phyloP scores from a whole-genome alignment of 1,139 yeast species.

The Waltiozyma sp. region DNA sequence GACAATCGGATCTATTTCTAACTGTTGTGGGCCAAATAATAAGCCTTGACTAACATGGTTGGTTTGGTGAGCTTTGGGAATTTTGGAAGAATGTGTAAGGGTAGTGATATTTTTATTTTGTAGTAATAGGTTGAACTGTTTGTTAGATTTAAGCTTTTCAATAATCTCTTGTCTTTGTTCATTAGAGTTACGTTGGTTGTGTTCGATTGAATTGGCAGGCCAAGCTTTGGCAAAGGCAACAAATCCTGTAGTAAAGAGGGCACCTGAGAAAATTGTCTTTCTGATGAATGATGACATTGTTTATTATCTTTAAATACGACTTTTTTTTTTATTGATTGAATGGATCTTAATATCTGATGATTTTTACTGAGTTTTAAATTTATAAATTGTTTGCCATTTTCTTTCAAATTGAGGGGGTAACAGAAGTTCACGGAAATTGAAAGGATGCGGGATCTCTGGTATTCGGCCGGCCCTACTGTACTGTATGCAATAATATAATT shows the following conservation, averaged over 20 bases:
- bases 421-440: too few species aligned
- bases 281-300: slow-evolving; percentile 13
- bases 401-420: too few species aligned
- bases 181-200: slow-evolving; percentile 18
- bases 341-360: too few species aligned
- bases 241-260: slow-evolving; percentile 38
- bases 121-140: slow-evolving; percentile 25
- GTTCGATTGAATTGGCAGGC: slow-evolving; percentile 29
- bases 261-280: slow-evolving; percentile 24
- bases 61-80: slow-evolving; percentile 50
- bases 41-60: slow-evolving; percentile 62
- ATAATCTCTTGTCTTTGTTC: slow-evolving; percentile 26
- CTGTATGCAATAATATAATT: too few species aligned
- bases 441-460: too few species aligned
- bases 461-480: too few species aligned
- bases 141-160: slow-evolving; percentile 24
- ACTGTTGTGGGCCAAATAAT: slow-evolving; percentile 46
- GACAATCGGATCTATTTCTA: slow-evolving; percentile 59
- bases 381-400: too few species aligned
- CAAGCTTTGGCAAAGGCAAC: slow-evolving; percentile 32
- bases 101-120: slow-evolving; percentile 21
- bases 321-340: too few species aligned
- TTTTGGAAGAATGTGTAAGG: slow-evolving; percentile 29
- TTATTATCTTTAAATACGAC: too few species aligned
- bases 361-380: too few species aligned